phyloP scores from a whole-genome alignment of 805 yeast species.

The Kazachstania taianensis region DNA sequence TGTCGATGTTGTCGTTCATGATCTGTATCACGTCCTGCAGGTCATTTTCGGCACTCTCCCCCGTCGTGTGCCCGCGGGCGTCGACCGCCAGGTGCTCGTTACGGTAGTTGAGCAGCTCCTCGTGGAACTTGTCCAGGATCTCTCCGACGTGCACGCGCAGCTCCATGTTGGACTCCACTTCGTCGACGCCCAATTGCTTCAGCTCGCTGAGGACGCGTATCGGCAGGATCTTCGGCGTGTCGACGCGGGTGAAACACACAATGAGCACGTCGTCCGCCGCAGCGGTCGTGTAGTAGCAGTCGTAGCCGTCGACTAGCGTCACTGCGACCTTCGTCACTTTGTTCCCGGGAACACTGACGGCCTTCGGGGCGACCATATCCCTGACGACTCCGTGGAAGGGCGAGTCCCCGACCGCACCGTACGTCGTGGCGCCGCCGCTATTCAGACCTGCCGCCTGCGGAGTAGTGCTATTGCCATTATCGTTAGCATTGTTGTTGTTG shows the following conservation, averaged over 20 bases:
- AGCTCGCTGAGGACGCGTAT: slow-evolving; percentile 26
- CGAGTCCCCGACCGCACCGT: slow-evolving; percentile 17
- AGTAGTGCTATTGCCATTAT: too few species aligned
- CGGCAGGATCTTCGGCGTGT: slow-evolving; percentile 26
- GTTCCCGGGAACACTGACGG: slow-evolving; percentile 23
- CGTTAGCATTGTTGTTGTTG: slow-evolving; percentile 5
- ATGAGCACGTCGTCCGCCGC: slow-evolving; percentile 10
- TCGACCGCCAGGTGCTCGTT: slow-evolving; percentile 8
- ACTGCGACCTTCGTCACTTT: slow-evolving; percentile 27
- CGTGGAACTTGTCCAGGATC: slow-evolving; percentile 24
- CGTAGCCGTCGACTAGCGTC: slow-evolving; percentile 25
- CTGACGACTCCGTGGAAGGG: slow-evolving; percentile 20
- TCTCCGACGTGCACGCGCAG: slow-evolving; percentile 18
- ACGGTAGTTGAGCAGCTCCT: slow-evolving; percentile 20
- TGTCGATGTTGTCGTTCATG: slow-evolving; percentile 31
- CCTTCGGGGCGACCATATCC: slow-evolving; percentile 26
- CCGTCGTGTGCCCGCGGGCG: slow-evolving; percentile 3
- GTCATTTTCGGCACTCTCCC: slow-evolving; percentile 23
- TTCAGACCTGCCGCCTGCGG: too few species aligned
- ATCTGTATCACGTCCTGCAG: slow-evolving; percentile 25
- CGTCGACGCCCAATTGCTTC: slow-evolving; percentile 14
- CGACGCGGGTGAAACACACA: slow-evolving; percentile 20
- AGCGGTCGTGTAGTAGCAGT: slow-evolving; percentile 27
- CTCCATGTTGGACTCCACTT: slow-evolving; percentile 16
- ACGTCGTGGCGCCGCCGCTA: slow-evolving; percentile 1